Conservation (phyloP, 2,329 filamentous ascomycete species). For the Ceratocystiopsis minuta region DNA sequence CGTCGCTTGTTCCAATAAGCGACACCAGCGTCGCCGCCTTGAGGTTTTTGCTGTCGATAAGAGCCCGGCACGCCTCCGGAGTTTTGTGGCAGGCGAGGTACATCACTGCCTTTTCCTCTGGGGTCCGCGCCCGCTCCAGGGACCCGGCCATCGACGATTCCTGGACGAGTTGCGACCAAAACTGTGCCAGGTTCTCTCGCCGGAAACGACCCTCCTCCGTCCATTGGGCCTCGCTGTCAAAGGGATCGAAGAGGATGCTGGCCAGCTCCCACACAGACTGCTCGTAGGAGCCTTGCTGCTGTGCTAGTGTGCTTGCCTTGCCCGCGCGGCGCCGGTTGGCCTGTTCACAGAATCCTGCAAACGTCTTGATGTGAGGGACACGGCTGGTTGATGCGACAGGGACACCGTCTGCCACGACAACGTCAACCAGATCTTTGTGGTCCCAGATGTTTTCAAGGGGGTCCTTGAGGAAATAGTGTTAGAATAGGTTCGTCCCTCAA, state of each 20-base stretch:
- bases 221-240: slow-evolving; percentile 21
- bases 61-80: slow-evolving; percentile 62
- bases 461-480: slow-evolving; percentile 20
- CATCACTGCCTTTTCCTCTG: slow-evolving; percentile 71
- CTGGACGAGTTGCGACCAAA: slow-evolving; percentile 50
- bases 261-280: slow-evolving; percentile 70
- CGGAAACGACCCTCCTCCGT: slow-evolving; percentile 24
- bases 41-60: slow-evolving; percentile 60
- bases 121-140: slow-evolving; percentile 39
- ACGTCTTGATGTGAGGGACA: slow-evolving; percentile 25
- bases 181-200: slow-evolving; percentile 47
- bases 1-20: slow-evolving; percentile 57
- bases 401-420: slow-evolving; percentile 35
- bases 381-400: slow-evolving; percentile 37
- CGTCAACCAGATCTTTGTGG: slow-evolving; percentile 36
- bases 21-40: slow-evolving; percentile 22
- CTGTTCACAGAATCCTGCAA: slow-evolving; percentile 25
- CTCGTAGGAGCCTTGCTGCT: slow-evolving; percentile 33
- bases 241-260: slow-evolving; percentile 69
- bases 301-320: slow-evolving; percentile 19
- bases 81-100: slow-evolving; percentile 64
- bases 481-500: too few relatives aligned
- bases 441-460: slow-evolving; percentile 11
- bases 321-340: slow-evolving; percentile 15
- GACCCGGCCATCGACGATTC: slow-evolving; percentile 30